Conservation (phyloP, 1,284 basidiomycete genomes). For the Waitea zeae region DNA sequence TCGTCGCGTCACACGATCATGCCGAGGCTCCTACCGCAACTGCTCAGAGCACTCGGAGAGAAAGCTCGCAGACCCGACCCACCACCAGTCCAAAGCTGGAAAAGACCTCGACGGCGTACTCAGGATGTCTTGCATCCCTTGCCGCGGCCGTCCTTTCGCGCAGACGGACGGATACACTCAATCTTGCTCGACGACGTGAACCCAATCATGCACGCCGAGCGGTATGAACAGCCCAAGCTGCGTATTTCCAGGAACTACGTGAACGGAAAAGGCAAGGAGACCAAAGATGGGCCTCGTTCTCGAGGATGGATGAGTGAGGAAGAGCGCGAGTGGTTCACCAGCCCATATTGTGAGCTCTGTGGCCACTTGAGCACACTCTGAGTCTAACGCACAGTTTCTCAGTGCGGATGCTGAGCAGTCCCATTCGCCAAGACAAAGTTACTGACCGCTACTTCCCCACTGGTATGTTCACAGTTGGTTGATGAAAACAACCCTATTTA, state of each 20-base stretch:
- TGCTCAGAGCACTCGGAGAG: too few relatives aligned
- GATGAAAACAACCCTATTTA: too few relatives aligned
- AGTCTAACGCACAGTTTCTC: conserved; percentile 1
- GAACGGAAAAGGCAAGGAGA: conserved; percentile 13
- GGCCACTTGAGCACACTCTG: neutral
- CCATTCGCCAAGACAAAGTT: conserved; percentile 34
- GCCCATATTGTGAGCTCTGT: conserved; percentile 44
- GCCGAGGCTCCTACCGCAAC: too few relatives aligned
- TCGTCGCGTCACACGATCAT: too few relatives aligned
- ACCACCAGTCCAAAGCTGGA: too few relatives aligned
- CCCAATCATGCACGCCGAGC: conserved; percentile 27
- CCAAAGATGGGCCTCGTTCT: too few relatives aligned
- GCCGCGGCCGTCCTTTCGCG: conserved; percentile 22
- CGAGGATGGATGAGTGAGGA: conserved; percentile 42
- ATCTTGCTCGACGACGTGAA: conserved; percentile 34
- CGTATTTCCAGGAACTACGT: conserved; percentile 28
- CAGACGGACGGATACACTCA: conserved; percentile 27
- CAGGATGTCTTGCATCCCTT: too few relatives aligned
- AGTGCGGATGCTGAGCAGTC: conserved; percentile 59
- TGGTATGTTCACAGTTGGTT: conserved; percentile 23
- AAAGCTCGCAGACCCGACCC: too few relatives aligned
- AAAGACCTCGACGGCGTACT: too few relatives aligned
- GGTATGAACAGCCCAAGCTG: conserved; percentile 35
- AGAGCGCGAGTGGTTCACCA: conserved; percentile 51
- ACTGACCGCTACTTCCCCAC: conserved; percentile 34